phyloP scores from a whole-genome alignment of 768 basidiomycete genomes.

The Hemileccinum rubropunctum region DNA sequence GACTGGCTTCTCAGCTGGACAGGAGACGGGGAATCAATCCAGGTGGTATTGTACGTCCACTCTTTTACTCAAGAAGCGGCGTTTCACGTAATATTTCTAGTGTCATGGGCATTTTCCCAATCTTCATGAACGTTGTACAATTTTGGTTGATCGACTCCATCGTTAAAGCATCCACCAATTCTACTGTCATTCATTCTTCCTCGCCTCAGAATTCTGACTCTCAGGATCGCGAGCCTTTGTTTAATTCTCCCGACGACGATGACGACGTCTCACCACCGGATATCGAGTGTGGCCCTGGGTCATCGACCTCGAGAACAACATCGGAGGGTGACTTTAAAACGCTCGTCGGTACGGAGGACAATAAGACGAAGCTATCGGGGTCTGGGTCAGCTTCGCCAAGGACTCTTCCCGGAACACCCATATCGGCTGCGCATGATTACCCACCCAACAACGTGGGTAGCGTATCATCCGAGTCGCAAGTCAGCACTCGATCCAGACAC shows the following conservation, averaged over 20 bases:
- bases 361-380: slow-evolving; percentile 7
- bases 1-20: slow-evolving; percentile 87
- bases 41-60: slow-evolving; percentile 75
- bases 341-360: slow-evolving; percentile 15
- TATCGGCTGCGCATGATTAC: slow-evolving; percentile 37
- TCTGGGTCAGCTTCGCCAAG: slow-evolving; percentile 18
- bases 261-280: slow-evolving; percentile 38
- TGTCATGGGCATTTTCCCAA: slow-evolving; percentile 90
- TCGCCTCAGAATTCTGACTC: slow-evolving; percentile 37
- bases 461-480: slow-evolving; percentile 25
- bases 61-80: background rate
- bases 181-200: slow-evolving; percentile 40
- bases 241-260: slow-evolving; percentile 55
- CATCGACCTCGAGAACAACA: slow-evolving; percentile 36
- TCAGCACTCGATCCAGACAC: slow-evolving; percentile 25
- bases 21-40: slow-evolving; percentile 57
- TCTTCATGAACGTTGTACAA: slow-evolving; percentile 84
- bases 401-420: slow-evolving; percentile 3
- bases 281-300: slow-evolving; percentile 43
- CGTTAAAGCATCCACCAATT: slow-evolving; percentile 63
- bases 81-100: slow-evolving; percentile 35
- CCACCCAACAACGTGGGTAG: slow-evolving; percentile 55
- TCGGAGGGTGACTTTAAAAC: slow-evolving; percentile 25
- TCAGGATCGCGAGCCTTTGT: slow-evolving; percentile 61
- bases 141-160: slow-evolving; percentile 96